Percentiles rank a stretch among this genome's conserved stretches.
Conservation (phyloP, 768 basidiomycete species). For the Rhodotorula graminis region DNA sequence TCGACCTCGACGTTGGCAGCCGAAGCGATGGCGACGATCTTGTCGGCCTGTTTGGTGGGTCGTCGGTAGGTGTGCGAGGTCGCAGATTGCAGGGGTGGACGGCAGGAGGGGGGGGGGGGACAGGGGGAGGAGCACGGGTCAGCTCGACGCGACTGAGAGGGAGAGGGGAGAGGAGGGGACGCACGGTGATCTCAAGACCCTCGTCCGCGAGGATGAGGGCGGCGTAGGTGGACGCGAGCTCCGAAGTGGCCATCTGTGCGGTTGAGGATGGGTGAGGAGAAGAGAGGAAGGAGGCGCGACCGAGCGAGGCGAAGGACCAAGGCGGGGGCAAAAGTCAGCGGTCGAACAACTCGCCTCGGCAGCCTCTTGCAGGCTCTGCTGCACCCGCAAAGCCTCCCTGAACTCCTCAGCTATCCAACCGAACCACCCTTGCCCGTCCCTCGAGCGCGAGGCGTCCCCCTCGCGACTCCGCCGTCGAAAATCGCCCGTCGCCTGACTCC, state of each 20-base stretch:
- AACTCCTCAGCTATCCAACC: too few relatives aligned
- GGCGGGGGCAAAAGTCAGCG: constrained; percentile 2
- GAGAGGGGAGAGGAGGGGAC: constrained; percentile 46
- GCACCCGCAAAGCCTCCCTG: too few relatives aligned
- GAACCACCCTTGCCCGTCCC: too few relatives aligned
- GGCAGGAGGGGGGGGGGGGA: background rate
- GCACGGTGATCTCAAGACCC: constrained; percentile 89
- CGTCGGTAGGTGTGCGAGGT: too few relatives aligned
- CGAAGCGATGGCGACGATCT: constrained; percentile 74
- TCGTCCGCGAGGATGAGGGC: constrained; percentile 98
- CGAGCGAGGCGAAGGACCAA: background rate
- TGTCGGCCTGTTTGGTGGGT: constrained; percentile 64
- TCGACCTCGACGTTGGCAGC: constrained; percentile 84
- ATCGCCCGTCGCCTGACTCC: background rate
- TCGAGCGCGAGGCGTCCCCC: too few relatives aligned
- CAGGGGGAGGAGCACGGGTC: background rate
- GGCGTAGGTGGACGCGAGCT: constrained; percentile 92
- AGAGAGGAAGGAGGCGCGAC: background rate
- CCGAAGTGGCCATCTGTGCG: constrained; percentile 53
- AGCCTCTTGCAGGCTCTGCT: too few relatives aligned
- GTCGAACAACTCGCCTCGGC: background rate
- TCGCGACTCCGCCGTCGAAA: background rate
- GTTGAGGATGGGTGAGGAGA: background rate
- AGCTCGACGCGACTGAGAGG: background rate
- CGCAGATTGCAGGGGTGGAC: too few relatives aligned